These are phyloP conservation scores for Aspergillus haitiensis DNA, from an alignment of 495 filamentous ascomycete species.

Conservation along the genomic window DNA sequence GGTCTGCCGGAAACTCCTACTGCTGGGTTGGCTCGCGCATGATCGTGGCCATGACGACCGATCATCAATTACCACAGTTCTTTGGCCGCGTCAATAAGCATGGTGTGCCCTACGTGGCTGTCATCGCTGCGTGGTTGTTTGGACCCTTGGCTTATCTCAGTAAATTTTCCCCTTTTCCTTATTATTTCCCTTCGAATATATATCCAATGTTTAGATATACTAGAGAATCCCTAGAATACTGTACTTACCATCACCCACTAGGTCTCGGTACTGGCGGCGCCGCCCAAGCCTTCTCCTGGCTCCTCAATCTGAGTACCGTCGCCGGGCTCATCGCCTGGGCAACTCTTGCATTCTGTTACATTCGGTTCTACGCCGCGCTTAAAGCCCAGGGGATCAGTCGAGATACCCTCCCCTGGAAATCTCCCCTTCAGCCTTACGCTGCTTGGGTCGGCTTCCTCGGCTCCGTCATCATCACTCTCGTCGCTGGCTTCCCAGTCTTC, in stretches of 20 bases:
- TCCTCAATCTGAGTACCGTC: slow-evolving; percentile 57
- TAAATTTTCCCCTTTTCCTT: background rate
- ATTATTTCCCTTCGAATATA: too few relatives aligned
- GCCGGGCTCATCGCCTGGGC: slow-evolving; percentile 64
- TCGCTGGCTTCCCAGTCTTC: slow-evolving; percentile 38
- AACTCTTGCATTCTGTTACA: slow-evolving; percentile 59
- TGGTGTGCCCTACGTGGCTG: slow-evolving; percentile 58
- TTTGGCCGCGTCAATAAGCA: slow-evolving; percentile 58
- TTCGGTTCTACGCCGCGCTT: slow-evolving; percentile 59
- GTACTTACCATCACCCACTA: background rate
- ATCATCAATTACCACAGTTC: slow-evolving; percentile 42
- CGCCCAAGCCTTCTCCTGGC: slow-evolving; percentile 58
- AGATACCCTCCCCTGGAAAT: slow-evolving; percentile 56
- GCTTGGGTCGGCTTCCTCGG: slow-evolving; percentile 61
- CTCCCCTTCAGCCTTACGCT: slow-evolving; percentile 59
- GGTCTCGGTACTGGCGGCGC: slow-evolving; percentile 45
- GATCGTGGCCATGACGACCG: slow-evolving; percentile 43
- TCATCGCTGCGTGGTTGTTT: slow-evolving; percentile 48
- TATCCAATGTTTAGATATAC: too few relatives aligned
- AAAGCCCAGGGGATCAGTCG: slow-evolving; percentile 61
- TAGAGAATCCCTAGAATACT: too few relatives aligned
- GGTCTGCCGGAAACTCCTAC: slow-evolving; percentile 49
- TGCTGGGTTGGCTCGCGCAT: slow-evolving; percentile 48
- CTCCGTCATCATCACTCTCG: slow-evolving; percentile 48
- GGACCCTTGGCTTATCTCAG: slow-evolving; percentile 56